These are phyloP conservation scores for Phalaenopsis equestris DNA, from an alignment of 106 monocot species.

Conservation along the genomic window DNA sequence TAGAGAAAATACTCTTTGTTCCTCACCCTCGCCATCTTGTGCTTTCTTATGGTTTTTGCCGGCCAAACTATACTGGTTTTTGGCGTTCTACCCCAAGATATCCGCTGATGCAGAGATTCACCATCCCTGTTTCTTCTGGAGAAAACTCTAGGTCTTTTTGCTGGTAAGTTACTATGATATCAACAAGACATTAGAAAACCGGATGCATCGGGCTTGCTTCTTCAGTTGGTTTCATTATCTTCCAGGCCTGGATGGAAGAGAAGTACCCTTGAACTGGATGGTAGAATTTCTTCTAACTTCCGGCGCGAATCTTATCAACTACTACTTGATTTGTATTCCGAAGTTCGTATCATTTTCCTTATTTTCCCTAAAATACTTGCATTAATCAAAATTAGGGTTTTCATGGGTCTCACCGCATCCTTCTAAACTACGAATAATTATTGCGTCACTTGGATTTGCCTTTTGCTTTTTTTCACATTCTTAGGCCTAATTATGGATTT, in stretches of 20 bases:
- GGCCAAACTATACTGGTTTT: too few relatives aligned
- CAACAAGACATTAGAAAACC: background rate
- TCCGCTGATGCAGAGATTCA: too few relatives aligned
- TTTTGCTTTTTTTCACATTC: background rate
- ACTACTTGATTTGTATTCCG: conserved; percentile 49
- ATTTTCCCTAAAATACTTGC: background rate
- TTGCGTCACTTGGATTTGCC: background rate
- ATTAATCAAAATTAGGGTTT: background rate
- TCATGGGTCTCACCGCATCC: background rate
- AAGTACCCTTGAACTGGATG: conserved; percentile 34
- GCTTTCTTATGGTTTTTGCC: too few relatives aligned
- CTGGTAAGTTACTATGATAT: background rate
- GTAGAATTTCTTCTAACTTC: conserved; percentile 27
- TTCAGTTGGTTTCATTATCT: background rate
- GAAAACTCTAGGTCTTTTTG: conserved; percentile 8
- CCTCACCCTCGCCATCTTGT: too few relatives aligned
- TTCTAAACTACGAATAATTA: background rate
- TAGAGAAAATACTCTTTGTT: too few relatives aligned
- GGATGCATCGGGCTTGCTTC: background rate
- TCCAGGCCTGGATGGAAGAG: conserved; percentile 34
- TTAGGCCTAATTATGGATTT: background rate
- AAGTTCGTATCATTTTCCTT: conserved; percentile 18
- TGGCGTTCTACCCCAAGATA: too few relatives aligned
- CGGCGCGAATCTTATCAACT: conserved; percentile 41
- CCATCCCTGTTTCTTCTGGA: conserved; percentile 13